Evolutionary conservation across 495 filamentous ascomycete genomes (phyloP), one percentile per base, ranked within the genome.

Genomic region (Daldinia loculata): DNA sequence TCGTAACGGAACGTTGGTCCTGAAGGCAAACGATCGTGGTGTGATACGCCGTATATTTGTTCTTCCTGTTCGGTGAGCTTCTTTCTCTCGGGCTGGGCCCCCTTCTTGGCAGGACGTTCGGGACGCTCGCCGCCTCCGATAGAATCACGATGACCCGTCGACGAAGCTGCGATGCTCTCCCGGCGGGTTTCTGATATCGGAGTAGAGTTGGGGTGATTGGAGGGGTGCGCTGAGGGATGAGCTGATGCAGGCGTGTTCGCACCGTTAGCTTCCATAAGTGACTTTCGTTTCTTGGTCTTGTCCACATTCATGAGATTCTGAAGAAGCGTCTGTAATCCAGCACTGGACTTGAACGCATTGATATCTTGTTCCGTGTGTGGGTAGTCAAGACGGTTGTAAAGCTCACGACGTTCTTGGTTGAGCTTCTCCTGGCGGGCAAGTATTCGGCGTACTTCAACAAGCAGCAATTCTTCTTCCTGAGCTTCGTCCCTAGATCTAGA

Each of bases 371-470:
- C 85, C 65, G 88, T 91, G 65, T 88, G 84, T 6, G 92, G 91
- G 64, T 89, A 89, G 66, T 97, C 94, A 11, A 98, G 89, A 62
- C 94, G 88, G 64, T 88, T 86, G 78, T 95, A 95, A n/a, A 98
- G 87, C 75, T 98, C 95, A 70, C 89, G 86, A 48, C 95, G 93
- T 73, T 97, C 93, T 67, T 92, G 89, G 72, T 93, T 90, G 71
- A 97, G 89, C 68, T 85, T 88, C 66, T 95, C 91, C 64, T 95
- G 91, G 64, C 91, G 89, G 67, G 88, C 87, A 39, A 94, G 85
- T 68, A 99, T 97, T 63, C 96, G 90, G 71, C 94, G 93, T 34
- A 99, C 87, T 75, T 99, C 95, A 52, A 91, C 84, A 6, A 99
- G 86, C 1, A 98, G 83, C 62, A 92, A 89, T 71, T 95, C 92